phyloP scores from a whole-genome alignment of 2,329 filamentous ascomycete genomes.

The Cladosporium colombiae region DNA sequence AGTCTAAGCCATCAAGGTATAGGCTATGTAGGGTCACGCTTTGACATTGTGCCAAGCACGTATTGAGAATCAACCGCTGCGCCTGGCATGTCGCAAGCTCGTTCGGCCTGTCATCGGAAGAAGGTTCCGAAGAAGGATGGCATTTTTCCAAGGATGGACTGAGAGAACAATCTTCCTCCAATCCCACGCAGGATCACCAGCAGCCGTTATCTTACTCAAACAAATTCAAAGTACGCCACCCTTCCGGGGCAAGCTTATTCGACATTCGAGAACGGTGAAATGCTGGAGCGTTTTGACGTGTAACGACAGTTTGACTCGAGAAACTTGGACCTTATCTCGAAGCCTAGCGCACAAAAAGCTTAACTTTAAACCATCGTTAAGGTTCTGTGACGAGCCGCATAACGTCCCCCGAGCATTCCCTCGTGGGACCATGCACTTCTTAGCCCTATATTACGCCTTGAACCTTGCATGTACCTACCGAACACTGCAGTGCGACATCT shows the following conservation, averaged over 20 bases:
- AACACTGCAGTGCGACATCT: not conserved
- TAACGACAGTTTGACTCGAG: not conserved
- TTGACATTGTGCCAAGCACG: not conserved
- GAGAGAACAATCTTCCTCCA: not conserved
- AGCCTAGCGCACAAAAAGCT: not conserved
- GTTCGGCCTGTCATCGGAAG: not conserved
- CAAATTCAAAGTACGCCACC: not conserved
- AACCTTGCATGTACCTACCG: not conserved
- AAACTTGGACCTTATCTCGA: not conserved
- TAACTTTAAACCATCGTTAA: not conserved
- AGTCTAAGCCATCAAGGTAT: not conserved
- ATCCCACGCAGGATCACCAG: not conserved
- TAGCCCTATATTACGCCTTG: not conserved
- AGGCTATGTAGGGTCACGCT: not conserved
- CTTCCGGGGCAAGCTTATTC: not conserved
- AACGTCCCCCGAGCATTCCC: not conserved
- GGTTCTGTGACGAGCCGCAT: not conserved
- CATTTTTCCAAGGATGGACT: not conserved
- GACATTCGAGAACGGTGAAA: not conserved
- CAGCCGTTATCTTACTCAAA: not conserved
- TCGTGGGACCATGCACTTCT: not conserved
- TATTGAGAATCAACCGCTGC: not conserved
- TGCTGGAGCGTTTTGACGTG: not conserved
- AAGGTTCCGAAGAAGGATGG: not conserved
- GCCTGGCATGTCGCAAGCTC: not conserved